Percentiles rank a stretch among this genome's conserved stretches.
These are phyloP conservation scores for Helenozyma baotianmanensis DNA, from an alignment of 805 yeast species.

Conservation along the genomic window DNA sequence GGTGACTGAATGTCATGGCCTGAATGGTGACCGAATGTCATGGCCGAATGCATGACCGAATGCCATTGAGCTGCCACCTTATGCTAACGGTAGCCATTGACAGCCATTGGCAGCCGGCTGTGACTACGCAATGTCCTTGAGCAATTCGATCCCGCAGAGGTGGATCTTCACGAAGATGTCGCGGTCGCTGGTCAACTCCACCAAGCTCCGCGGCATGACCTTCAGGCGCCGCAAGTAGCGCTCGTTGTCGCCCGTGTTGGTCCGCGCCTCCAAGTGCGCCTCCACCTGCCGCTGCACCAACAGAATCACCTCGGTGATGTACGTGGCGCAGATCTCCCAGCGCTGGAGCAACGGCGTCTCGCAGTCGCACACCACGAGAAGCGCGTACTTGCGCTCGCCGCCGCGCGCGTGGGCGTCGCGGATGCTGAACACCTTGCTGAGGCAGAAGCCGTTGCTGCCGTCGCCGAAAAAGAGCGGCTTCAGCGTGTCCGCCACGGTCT, in stretches of 20 bases:
- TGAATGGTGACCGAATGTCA: too few species aligned
- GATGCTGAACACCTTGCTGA: conserved; percentile 57
- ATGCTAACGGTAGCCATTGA: too few species aligned
- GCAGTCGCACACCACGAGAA: conserved; percentile 53
- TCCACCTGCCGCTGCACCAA: conserved; percentile 18
- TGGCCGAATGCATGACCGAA: too few species aligned
- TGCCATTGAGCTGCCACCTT: too few species aligned
- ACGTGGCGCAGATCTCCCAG: conserved; percentile 49
- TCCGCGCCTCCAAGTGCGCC: conserved; percentile 8
- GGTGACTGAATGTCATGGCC: too few species aligned
- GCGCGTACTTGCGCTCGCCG: conserved; percentile 62
- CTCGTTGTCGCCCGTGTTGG: conserved; percentile 34
- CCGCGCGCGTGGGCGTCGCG: conserved; percentile 68
- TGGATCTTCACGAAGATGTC: conserved; percentile 55
- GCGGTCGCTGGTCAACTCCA: conserved; percentile 51
- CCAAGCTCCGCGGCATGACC: conserved; percentile 52
- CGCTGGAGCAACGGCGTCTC: conserved; percentile 49
- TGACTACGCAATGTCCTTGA: conserved; percentile 6
- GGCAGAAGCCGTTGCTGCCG: conserved; percentile 53
- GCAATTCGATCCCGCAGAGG: conserved; percentile 55
- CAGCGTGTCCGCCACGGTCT: conserved; percentile 53
- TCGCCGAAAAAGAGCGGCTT: conserved; percentile 66
- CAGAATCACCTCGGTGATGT: conserved; percentile 21
- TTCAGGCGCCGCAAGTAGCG: conserved; percentile 53
- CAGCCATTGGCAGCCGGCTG: too few species aligned